Evolutionary conservation across 768 basidiomycete genomes (phyloP), one percentile per base, ranked within the genome.

Genomic region (Hortiboletus campestris): DNA sequence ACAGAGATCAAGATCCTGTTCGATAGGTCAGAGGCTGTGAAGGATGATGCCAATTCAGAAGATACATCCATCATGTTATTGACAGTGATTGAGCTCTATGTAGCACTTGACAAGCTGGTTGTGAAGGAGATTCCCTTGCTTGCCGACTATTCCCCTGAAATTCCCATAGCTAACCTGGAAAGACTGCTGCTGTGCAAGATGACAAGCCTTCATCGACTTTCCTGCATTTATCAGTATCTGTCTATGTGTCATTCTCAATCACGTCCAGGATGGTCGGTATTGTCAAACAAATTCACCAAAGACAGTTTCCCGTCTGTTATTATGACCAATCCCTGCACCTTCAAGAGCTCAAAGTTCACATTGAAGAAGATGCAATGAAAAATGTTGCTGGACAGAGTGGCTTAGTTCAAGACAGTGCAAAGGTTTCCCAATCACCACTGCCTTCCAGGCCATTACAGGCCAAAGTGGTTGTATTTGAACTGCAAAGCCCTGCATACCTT

Each of bases 11-110:
- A 25, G 25, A 25, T 25, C 25, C 25, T n/a, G n/a, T n/a, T n/a
- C n/a, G n/a, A n/a, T n/a, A n/a, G n/a, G n/a, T n/a, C n/a, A n/a
- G n/a, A n/a, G n/a, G n/a, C n/a, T n/a, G n/a, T n/a, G n/a, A n/a
- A n/a, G n/a, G n/a, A n/a, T n/a, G n/a, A n/a, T n/a, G n/a, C n/a
- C n/a, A n/a, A 25, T 34, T 71, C 75, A 16, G 78, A 80, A 51
- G 57, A 67, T 40, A 35, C 57, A 2, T 79, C 79, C 0, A 52
- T 74, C 6, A 74, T 77, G 69, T 51, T 81, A 25, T 62, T 83
- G 46, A 66, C 65, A 0, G 14, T 40, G 10, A 38, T 66, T 0
- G 75, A 79, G 31, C 67, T 75, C 9, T 76, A 66, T 68, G 51
- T 72, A 1, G 74, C 62, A 0, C 52, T 76, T 2, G 75, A 76